Conservation (phyloP, 805 yeast species). For the Saccharomycodes ludwigii region DNA sequence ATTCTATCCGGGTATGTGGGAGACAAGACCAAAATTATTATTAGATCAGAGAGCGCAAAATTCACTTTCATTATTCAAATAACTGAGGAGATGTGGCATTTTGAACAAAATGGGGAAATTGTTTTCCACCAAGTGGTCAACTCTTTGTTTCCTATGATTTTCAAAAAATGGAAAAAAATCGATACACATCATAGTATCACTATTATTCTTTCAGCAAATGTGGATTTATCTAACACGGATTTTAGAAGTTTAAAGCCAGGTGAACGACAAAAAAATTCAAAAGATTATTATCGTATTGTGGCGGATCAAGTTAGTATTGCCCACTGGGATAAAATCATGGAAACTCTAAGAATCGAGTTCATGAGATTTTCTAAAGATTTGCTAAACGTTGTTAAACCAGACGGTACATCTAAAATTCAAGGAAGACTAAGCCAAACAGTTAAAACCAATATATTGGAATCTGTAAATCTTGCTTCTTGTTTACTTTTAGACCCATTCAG, state of each 20-base stretch:
- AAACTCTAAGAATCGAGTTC: constrained; percentile 71
- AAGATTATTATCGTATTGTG: constrained; percentile 83
- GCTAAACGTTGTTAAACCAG: constrained; percentile 27
- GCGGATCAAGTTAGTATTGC: constrained; percentile 86
- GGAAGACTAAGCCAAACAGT: constrained; percentile 74
- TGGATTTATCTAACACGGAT: constrained; percentile 39
- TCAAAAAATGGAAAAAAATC: constrained; percentile 74
- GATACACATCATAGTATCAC: constrained; percentile 88
- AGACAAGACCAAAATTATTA: constrained; percentile 62
- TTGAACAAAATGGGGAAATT: constrained; percentile 92
- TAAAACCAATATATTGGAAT: constrained; percentile 81
- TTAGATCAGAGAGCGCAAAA: constrained; percentile 84
- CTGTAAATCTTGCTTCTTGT: constrained; percentile 73
- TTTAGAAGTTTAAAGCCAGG: constrained; percentile 57
- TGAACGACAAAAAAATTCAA: constrained; percentile 51
- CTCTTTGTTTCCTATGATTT: constrained; percentile 81
- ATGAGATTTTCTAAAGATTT: constrained; percentile 70
- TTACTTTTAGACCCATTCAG: constrained; percentile 64
- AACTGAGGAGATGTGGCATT: constrained; percentile 95
- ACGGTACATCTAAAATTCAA: constrained; percentile 27
- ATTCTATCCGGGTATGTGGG: constrained; percentile 69
- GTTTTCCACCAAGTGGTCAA: constrained; percentile 86
- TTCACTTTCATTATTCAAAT: constrained; percentile 75
- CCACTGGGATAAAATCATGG: constrained; percentile 90
- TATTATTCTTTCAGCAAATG: constrained; percentile 72